phyloP scores from a whole-genome alignment of 2,329 filamentous ascomycete genomes.

The Sporothrix mexicana region DNA sequence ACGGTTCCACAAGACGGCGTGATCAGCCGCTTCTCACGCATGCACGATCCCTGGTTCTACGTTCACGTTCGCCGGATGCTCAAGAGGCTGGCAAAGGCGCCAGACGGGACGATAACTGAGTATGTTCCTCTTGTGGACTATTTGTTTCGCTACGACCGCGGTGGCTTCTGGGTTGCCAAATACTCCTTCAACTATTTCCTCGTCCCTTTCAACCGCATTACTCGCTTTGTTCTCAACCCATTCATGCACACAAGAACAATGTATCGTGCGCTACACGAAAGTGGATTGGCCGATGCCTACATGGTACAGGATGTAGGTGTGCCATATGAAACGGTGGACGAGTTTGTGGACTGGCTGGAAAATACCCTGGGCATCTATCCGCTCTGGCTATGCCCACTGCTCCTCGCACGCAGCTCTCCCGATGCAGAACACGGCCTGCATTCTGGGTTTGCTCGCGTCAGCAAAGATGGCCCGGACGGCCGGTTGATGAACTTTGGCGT shows the following conservation, averaged over 20 bases:
- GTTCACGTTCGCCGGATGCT: constrained; percentile 62
- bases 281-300: constrained; percentile 63
- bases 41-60: constrained; percentile 75
- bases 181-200: constrained; percentile 69
- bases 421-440: constrained; percentile 55
- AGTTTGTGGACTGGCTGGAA: constrained; percentile 58
- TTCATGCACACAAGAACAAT: constrained; percentile 69
- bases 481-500: constrained; percentile 67
- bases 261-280: constrained; percentile 69
- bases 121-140: constrained; percentile 69
- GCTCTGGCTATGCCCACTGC: constrained; percentile 62
- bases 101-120: constrained; percentile 44
- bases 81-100: constrained; percentile 41
- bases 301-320: constrained; percentile 69
- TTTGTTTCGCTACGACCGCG: constrained; percentile 73
- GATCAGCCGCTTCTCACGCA: constrained; percentile 58
- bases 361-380: constrained; percentile 57
- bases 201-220: constrained; percentile 63
- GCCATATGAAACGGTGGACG: constrained; percentile 50
- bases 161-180: constrained; percentile 70
- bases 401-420: constrained; percentile 50
- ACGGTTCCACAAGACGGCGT: constrained; percentile 46
- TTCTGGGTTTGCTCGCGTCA: constrained; percentile 51
- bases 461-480: constrained; percentile 39
- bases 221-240: constrained; percentile 64